Conservation (phyloP, 768 basidiomycete species). For the Trametes elegans region DNA sequence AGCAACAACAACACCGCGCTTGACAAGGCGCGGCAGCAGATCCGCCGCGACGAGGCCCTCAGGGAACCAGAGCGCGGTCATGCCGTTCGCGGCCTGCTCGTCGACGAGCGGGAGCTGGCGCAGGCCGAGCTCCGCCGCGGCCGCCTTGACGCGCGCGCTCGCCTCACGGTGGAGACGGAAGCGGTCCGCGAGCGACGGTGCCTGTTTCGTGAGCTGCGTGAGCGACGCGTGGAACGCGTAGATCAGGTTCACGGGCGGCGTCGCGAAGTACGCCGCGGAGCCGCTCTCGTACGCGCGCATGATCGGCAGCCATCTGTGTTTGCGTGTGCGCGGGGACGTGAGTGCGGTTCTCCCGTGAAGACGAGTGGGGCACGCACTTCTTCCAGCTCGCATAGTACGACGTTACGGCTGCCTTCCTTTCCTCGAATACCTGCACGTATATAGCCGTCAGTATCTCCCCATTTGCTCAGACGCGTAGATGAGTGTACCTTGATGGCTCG, state of each 20-base stretch:
- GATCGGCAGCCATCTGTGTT: slow-evolving; percentile 82
- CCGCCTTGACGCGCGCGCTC: slow-evolving; percentile 65
- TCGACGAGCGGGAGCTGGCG: slow-evolving; percentile 64
- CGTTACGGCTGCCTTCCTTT: slow-evolving; percentile 59
- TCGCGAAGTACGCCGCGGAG: slow-evolving; percentile 86
- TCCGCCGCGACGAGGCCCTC: slow-evolving; percentile 75
- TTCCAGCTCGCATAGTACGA: slow-evolving; percentile 92
- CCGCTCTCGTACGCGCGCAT: slow-evolving; percentile 92
- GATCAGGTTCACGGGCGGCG: slow-evolving; percentile 92
- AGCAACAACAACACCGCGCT: slow-evolving; percentile 77
- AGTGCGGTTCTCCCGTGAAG: neutral
- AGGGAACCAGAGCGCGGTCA: slow-evolving; percentile 91
- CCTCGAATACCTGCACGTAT: slow-evolving; percentile 50
- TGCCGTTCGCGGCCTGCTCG: slow-evolving; percentile 81
- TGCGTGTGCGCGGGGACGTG: too few relatives aligned
- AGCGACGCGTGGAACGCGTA: slow-evolving; percentile 89
- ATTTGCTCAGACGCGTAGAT: neutral
- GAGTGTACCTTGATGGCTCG: slow-evolving; percentile 67
- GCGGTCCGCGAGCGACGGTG: slow-evolving; percentile 71
- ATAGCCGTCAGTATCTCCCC: neutral
- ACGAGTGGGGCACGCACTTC: slow-evolving; percentile 44
- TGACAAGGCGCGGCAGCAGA: slow-evolving; percentile 69
- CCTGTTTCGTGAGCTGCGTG: slow-evolving; percentile 57
- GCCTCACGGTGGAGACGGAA: slow-evolving; percentile 73
- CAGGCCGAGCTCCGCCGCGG: slow-evolving; percentile 66